These are phyloP conservation scores for Arthroderma sp. DNA, from an alignment of 2,329 filamentous ascomycete genomes.

Conservation along the genomic window DNA sequence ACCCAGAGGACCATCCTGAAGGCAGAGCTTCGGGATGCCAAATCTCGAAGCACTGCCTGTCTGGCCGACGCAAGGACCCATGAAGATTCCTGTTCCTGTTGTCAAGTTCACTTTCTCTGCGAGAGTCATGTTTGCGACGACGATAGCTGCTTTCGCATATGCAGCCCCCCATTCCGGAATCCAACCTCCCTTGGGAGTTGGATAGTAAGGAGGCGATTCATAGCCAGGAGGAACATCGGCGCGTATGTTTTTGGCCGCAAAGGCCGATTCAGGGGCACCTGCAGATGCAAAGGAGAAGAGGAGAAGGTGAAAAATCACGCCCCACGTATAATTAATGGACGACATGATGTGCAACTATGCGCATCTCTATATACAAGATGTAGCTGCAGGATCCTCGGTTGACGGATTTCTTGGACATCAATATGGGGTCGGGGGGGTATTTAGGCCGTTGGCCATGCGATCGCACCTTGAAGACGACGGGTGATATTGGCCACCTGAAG, in stretches of 20 bases:
- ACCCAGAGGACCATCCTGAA: conserved; percentile 61
- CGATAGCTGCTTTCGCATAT: conserved; percentile 54
- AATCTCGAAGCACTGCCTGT: conserved; percentile 59
- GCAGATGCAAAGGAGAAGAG: neutral
- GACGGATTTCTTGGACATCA: neutral
- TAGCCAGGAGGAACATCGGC: neutral
- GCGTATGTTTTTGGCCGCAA: neutral
- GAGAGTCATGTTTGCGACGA: conserved; percentile 65
- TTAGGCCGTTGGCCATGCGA: neutral
- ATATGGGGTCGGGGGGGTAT: neutral
- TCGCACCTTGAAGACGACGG: neutral
- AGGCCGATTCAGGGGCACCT: neutral
- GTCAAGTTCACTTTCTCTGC: conserved; percentile 73
- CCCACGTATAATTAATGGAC: neutral
- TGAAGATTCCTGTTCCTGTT: conserved; percentile 56
- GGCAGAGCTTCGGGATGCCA: conserved; percentile 59
- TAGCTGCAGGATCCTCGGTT: neutral
- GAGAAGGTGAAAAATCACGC: neutral
- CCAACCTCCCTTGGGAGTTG: conserved; percentile 62
- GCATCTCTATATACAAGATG: neutral
- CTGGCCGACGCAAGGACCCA: conserved; percentile 66
- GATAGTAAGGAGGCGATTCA: conserved; percentile 51
- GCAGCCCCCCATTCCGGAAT: conserved; percentile 54
- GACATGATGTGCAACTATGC: neutral
- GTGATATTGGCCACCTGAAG: neutral